A percentile compares a stretch with the other conserved stretches of the same genome.
phyloP scores from a whole-genome alignment of 2,329 filamentous ascomycete genomes.

The Leptographium procerum region DNA sequence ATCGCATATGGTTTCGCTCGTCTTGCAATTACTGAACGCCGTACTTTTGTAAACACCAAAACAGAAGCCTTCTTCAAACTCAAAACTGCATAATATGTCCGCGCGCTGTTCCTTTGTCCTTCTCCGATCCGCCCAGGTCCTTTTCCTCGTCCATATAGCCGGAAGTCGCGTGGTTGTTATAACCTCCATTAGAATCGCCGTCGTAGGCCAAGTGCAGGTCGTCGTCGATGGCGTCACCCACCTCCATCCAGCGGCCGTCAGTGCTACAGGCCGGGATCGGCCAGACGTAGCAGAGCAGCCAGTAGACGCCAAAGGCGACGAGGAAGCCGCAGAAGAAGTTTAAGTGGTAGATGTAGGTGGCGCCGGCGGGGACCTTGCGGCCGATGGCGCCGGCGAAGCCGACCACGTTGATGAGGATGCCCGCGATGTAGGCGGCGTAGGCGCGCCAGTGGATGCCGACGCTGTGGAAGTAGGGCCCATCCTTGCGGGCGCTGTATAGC shows the following conservation, averaged over 20 bases:
- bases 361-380: constrained; percentile 57
- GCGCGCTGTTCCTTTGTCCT: neutral
- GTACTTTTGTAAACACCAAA: no score
- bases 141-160: neutral
- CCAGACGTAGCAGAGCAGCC: constrained; percentile 52
- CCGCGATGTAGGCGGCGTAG: constrained; percentile 70
- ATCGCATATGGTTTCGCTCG: no score
- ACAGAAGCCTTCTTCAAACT: no score
- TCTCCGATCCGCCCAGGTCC: neutral
- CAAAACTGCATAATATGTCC: neutral
- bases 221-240: constrained; percentile 53
- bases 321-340: constrained; percentile 85
- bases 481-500: constrained; percentile 61
- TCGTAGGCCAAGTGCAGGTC: constrained; percentile 35
- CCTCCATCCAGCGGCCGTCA: constrained; percentile 56
- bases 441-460: constrained; percentile 72
- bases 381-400: constrained; percentile 81
- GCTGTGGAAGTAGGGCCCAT: constrained; percentile 61
- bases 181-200: neutral
- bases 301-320: constrained; percentile 58
- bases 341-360: constrained; percentile 76
- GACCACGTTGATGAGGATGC: constrained; percentile 83
- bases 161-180: neutral
- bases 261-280: constrained; percentile 66
- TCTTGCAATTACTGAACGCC: no score